phyloP scores from a whole-genome alignment of 2,329 filamentous ascomycete genomes.

The Calonectria leucothoes region DNA sequence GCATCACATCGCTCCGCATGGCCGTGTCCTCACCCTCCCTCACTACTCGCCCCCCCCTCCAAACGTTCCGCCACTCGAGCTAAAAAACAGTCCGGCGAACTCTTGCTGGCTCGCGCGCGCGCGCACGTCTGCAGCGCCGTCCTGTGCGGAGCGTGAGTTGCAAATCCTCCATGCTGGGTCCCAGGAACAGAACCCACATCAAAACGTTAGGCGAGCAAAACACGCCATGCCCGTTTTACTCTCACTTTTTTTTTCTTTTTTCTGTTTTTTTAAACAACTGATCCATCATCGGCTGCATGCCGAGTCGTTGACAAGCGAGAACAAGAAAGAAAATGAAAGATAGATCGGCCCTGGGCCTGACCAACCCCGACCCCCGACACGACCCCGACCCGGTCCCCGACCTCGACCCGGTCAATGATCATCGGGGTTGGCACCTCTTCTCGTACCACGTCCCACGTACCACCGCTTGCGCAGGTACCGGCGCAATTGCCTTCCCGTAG shows the following conservation, averaged over 20 bases:
- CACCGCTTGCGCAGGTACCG: slow-evolving; percentile 41
- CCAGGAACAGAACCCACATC: not conserved
- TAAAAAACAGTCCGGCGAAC: not conserved
- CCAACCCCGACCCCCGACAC: not conserved
- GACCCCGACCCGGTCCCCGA: not conserved
- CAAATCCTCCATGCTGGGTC: not conserved
- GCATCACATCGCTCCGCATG: slow-evolving; percentile 4
- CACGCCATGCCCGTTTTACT: slow-evolving; percentile 6
- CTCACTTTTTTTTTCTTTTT: not conserved
- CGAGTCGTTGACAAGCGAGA: slow-evolving; percentile 3
- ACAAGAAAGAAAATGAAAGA: not conserved
- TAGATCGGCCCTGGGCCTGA: not conserved
- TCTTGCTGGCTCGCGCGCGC: not conserved
- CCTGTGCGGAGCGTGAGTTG: slow-evolving; percentile 4
- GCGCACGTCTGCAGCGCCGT: slow-evolving; percentile 4
- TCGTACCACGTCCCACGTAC: slow-evolving; percentile 30
- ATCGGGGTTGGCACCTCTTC: slow-evolving; percentile 18
- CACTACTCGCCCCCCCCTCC: no score
- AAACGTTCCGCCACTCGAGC: not conserved
- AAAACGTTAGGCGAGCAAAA: not conserved
- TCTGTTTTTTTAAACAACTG: not conserved
- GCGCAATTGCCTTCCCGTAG: slow-evolving; percentile 25
- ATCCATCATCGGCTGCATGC: slow-evolving; percentile 11
- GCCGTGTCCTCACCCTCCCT: no score
- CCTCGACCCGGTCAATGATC: slow-evolving; percentile 21